A percentile compares a stretch with the other conserved stretches of the same genome.
Conservation (phyloP, 2,329 filamentous ascomycete species). For the Saccharata proteae region DNA sequence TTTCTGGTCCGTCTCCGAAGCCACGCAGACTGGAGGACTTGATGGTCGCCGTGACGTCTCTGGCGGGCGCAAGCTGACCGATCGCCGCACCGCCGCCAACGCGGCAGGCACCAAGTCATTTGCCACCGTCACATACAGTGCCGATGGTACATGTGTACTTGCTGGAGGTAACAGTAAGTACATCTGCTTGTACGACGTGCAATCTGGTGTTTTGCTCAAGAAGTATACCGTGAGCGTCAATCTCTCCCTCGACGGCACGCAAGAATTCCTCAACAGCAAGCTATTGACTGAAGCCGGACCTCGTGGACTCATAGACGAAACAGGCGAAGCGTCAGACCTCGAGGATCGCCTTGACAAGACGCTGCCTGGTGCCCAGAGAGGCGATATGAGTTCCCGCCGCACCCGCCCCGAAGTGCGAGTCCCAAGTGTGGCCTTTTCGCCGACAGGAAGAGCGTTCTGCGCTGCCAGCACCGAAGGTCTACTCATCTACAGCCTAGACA, state of each 20-base stretch:
- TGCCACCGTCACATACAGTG: conserved; percentile 76
- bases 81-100: conserved; percentile 85
- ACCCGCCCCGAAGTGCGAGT: conserved; percentile 75
- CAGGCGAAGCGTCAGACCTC: conserved; percentile 77
- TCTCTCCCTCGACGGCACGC: conserved; percentile 86
- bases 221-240: conserved; percentile 96
- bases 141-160: conserved; percentile 80
- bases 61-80: conserved; percentile 76
- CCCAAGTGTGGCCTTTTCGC: conserved; percentile 72
- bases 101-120: conserved; percentile 84
- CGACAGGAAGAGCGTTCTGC: conserved; percentile 81
- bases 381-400: conserved; percentile 70
- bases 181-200: conserved; percentile 93
- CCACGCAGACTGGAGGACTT: conserved; percentile 70
- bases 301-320: conserved; percentile 69
- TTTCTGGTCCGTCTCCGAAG: conserved; percentile 88
- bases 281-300: conserved; percentile 85
- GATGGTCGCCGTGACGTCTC: conserved; percentile 89
- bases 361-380: conserved; percentile 76
- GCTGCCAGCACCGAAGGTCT: conserved; percentile 90
- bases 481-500: conserved; percentile 85
- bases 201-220: conserved; percentile 79
- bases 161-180: conserved; percentile 97
- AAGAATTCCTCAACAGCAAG: conserved; percentile 92
- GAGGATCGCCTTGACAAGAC: conserved; percentile 71